Percentiles rank a stretch among this genome's conserved stretches.
phyloP scores from a whole-genome alignment of 495 filamentous ascomycete species.

The Podospora pseudocomata region DNA sequence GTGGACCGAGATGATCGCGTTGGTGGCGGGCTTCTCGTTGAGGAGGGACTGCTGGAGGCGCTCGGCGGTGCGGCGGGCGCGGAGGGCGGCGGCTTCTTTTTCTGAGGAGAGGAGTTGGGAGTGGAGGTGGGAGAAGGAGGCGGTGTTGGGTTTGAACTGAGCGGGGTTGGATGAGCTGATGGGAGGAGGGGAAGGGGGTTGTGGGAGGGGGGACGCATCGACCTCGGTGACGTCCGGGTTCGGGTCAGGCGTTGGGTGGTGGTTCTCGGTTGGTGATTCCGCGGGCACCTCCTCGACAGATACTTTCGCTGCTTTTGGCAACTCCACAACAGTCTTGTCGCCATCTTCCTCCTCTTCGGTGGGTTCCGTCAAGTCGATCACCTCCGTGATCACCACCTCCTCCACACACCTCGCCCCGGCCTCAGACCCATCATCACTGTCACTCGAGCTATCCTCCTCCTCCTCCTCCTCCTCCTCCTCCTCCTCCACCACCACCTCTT shows the following conservation, averaged over 20 bases:
- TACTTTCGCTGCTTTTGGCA: not conserved
- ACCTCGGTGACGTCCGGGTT: not conserved
- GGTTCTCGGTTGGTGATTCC: not conserved
- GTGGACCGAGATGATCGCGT: not conserved
- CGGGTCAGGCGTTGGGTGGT: not conserved
- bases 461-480: not conserved
- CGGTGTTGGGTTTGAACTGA: not conserved
- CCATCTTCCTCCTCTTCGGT: not conserved
- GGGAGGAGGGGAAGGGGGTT: not conserved
- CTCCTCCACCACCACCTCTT: too few species aligned
- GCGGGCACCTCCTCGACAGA: not conserved
- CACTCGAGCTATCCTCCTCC: conserved; percentile 15
- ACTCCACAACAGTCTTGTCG: not conserved
- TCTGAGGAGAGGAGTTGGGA: not conserved
- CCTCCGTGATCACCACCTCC: not conserved
- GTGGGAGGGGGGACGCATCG: not conserved
- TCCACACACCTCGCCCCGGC: conserved; percentile 6
- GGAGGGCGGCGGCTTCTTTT: conserved; percentile 4
- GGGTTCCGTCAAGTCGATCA: not conserved
- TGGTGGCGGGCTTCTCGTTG: not conserved
- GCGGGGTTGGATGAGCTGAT: not conserved
- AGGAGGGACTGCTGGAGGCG: conserved; percentile 1
- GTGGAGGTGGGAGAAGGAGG: not conserved
- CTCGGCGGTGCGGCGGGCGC: not conserved
- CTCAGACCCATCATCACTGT: conserved; percentile 14